Conservation (phyloP, 2,329 filamentous ascomycete species). For the Westerdykella aurantiaca region DNA sequence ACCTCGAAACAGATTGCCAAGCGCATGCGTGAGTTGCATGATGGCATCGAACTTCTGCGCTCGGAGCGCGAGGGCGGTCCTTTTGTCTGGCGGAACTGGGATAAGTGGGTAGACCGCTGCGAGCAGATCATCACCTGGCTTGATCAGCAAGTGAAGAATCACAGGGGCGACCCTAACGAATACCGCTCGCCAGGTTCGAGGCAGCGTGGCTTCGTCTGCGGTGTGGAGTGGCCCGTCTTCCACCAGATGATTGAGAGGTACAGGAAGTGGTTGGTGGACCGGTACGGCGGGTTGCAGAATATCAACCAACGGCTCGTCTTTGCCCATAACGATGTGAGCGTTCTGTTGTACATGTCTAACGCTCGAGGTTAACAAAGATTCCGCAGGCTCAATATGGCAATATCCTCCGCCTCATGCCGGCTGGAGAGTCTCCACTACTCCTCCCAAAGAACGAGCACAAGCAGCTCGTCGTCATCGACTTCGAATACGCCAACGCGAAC, state of each 20-base stretch:
- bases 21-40: slow-evolving; percentile 92
- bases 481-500: slow-evolving; percentile 93
- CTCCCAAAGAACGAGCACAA: slow-evolving; percentile 91
- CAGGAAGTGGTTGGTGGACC: slow-evolving; percentile 63
- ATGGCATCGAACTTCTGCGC: slow-evolving; percentile 80
- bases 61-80: slow-evolving; percentile 74
- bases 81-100: slow-evolving; percentile 88
- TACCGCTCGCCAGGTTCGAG: slow-evolving; percentile 35
- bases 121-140: slow-evolving; percentile 55
- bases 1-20: slow-evolving; percentile 93
- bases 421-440: slow-evolving; percentile 72
- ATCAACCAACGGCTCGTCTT: slow-evolving; percentile 78
- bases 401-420: slow-evolving; percentile 71
- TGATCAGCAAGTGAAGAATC: slow-evolving; percentile 54
- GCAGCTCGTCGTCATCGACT: slow-evolving; percentile 94
- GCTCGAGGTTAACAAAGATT: not conserved
- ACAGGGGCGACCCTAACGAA: slow-evolving; percentile 15
- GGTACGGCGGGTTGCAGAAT: slow-evolving; percentile 61
- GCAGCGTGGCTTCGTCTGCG: slow-evolving; percentile 69
- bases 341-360: not conserved
- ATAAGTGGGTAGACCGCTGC: slow-evolving; percentile 74
- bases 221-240: slow-evolving; percentile 77
- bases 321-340: slow-evolving; percentile 89
- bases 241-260: slow-evolving; percentile 70
- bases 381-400: slow-evolving; percentile 93